Base-by-base conservation (phyloP, 768 basidiomycete species). In the Boletus fagicola region DNA sequence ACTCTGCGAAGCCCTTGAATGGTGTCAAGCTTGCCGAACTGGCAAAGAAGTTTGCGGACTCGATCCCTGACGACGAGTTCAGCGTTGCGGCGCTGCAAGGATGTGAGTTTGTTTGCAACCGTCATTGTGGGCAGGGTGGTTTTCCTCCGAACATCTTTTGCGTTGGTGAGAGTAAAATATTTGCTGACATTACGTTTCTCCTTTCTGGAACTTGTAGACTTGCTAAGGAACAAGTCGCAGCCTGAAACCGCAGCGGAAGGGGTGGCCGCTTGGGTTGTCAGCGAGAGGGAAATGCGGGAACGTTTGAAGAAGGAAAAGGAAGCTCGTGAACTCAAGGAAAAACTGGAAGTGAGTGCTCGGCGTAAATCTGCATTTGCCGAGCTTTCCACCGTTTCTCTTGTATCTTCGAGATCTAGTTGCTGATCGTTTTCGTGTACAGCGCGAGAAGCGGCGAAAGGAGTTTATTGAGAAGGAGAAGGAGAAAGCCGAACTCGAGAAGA, bases 61-160 rank as follows among this genome's bases (percentile, higher is more conserved):
- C 83, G 24, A 84, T 95, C 22, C 92, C 94, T 0, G 88, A 92
- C 38, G 86, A 88, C 40, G 88, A 90, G 75, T 92, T 94, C 68
- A 90, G 89, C 66, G 89, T 94, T 53, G 93, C 94, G 20, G 88
- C 91, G 55, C 77, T 97, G 53, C 93, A 95, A 75, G 93, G 92
- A 71, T 94, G 89, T 90, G 71, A 82, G 89, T 85, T 36, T 65
- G 24, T 53, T 59, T 47, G 61, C 63, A 57, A 59, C 63, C 52
- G 59, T 57, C 43, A 42, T 57, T 54, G 53, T 50, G 38, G 31
- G 42, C 51, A 20, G 28, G 45, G 20, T 51, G 43, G n/a, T 15
- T 20, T 51, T 51, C 36, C 11, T 35, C 28, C 4, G 24, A 39
- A 31, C 51, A 31, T 63, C 45, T 56, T 28, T 64, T 62, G 51